phyloP scores from a whole-genome alignment of 2,329 filamentous ascomycete genomes.

The Pseudocercospora pini-densiflorae region DNA sequence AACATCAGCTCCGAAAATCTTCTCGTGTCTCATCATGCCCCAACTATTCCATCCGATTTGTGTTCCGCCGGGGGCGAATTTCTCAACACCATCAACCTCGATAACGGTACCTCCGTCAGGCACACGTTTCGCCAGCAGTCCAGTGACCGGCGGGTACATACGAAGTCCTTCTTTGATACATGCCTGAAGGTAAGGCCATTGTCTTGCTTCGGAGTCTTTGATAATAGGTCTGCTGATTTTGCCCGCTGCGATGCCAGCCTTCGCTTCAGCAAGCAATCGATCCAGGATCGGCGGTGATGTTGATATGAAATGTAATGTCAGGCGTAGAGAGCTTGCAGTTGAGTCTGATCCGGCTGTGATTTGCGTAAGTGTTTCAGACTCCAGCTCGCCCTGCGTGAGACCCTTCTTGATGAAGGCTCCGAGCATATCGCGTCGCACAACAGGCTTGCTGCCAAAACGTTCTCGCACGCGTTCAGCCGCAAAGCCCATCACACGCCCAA shows the following conservation, averaged over 20 bases:
- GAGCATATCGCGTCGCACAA: conserved; percentile 58
- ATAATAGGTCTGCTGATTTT: conserved; percentile 52
- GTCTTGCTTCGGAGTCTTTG: conserved; percentile 50
- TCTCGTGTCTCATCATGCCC: conserved; percentile 43
- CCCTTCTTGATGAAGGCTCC: conserved; percentile 56
- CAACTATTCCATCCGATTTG: conserved; percentile 47
- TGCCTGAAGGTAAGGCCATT: conserved; percentile 51
- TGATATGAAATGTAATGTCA: conserved; percentile 58
- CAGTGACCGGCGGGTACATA: conserved; percentile 50
- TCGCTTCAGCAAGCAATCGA: conserved; percentile 54
- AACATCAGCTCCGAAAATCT: conserved; percentile 44
- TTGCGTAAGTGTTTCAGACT: conserved; percentile 51
- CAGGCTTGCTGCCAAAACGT: conserved; percentile 50
- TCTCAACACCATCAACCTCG: conserved; percentile 42
- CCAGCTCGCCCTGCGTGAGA: conserved; percentile 48
- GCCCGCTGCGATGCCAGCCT: conserved; percentile 44
- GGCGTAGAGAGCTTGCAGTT: conserved; percentile 60
- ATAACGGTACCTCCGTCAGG: conserved; percentile 41
- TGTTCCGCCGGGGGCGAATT: conserved; percentile 43
- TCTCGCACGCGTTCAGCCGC: conserved; percentile 53
- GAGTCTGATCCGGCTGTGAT: conserved; percentile 63
- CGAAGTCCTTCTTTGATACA: conserved; percentile 54
- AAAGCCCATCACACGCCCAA: conserved; percentile 47
- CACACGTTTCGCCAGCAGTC: conserved; percentile 43
- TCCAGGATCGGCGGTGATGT: conserved; percentile 54